phyloP scores from a whole-genome alignment of 345 rosid genomes.

The Gossypium anomalum region DNA sequence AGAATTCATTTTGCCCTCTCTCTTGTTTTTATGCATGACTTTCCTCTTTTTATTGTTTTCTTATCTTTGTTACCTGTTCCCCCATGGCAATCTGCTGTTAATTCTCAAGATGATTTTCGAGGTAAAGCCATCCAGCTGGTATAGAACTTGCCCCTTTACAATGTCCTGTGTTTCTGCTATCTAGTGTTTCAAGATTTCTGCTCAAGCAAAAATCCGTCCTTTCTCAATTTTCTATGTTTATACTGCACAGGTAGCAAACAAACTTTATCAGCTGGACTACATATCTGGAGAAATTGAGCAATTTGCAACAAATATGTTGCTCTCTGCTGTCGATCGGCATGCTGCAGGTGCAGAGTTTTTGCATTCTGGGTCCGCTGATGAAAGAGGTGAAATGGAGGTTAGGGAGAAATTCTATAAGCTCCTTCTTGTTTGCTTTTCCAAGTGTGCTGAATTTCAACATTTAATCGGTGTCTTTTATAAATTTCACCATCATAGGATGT shows the following conservation, averaged over 20 bases:
- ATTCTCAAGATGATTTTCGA: slow-evolving; percentile 87
- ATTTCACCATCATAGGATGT: not conserved
- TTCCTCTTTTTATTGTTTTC: slow-evolving; percentile 3
- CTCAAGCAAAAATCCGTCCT: not conserved
- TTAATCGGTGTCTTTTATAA: not conserved
- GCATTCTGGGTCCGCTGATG: slow-evolving; percentile 40
- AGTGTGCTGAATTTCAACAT: not conserved
- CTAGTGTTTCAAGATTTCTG: not conserved
- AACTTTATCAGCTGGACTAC: slow-evolving; percentile 79
- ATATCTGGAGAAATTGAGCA: slow-evolving; percentile 70
- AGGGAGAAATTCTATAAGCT: not conserved
- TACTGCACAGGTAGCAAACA: slow-evolving; percentile 80
- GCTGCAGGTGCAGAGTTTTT: slow-evolving; percentile 36
- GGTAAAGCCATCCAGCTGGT: slow-evolving; percentile 95
- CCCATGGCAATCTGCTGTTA: slow-evolving; percentile 79
- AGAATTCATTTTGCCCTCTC: not conserved
- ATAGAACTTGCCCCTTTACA: slow-evolving; percentile 22
- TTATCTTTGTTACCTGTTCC: slow-evolving; percentile 25
- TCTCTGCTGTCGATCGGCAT: slow-evolving; percentile 55
- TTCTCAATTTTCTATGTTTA: slow-evolving; percentile 17
- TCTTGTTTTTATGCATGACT: not conserved
- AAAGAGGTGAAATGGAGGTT: slow-evolving; percentile 63
- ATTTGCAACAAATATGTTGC: slow-evolving; percentile 74
- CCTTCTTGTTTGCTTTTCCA: not conserved
- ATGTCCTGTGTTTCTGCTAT: slow-evolving; percentile 12